These are phyloP conservation scores for Alternaria postmessia DNA, from an alignment of 2,329 filamentous ascomycete species.

Conservation along the genomic window DNA sequence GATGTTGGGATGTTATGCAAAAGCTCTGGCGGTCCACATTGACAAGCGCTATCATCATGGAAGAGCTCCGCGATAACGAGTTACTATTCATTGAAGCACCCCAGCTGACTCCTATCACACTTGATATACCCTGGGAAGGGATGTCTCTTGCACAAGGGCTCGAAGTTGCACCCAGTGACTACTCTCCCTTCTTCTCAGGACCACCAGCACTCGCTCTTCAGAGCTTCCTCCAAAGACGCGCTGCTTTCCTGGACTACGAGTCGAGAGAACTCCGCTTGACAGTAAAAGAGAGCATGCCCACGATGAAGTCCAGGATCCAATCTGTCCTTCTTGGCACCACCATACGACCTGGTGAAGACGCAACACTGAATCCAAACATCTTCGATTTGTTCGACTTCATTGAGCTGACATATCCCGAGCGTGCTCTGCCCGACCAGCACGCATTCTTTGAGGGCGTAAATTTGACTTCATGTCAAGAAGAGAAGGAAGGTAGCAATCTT, in stretches of 20 bases:
- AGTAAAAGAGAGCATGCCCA: slow-evolving; percentile 72
- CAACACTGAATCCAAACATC: slow-evolving; percentile 74
- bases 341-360: slow-evolving; percentile 70
- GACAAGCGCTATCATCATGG: slow-evolving; percentile 76
- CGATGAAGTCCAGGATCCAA: slow-evolving; percentile 56
- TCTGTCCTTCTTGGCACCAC: slow-evolving; percentile 79
- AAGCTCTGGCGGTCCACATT: slow-evolving; percentile 85
- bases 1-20: slow-evolving; percentile 69
- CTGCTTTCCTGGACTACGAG: slow-evolving; percentile 83
- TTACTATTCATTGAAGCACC: slow-evolving; percentile 81
- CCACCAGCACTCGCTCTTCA: slow-evolving; percentile 74
- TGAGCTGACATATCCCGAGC: slow-evolving; percentile 64
- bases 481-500: slow-evolving; percentile 64
- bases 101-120: slow-evolving; percentile 73
- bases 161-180: slow-evolving; percentile 28
- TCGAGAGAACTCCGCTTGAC: slow-evolving; percentile 84
- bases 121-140: slow-evolving; percentile 77
- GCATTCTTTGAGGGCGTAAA: slow-evolving; percentile 72
- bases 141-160: slow-evolving; percentile 61
- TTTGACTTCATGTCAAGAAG: slow-evolving; percentile 68
- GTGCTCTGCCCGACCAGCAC: slow-evolving; percentile 61
- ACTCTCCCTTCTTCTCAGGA: slow-evolving; percentile 71
- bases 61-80: slow-evolving; percentile 80
- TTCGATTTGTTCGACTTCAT: slow-evolving; percentile 96
- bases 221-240: slow-evolving; percentile 79